These are phyloP conservation scores for Annulohypoxylon moriforme DNA, from an alignment of 495 filamentous ascomycete species.

Conservation along the genomic window DNA sequence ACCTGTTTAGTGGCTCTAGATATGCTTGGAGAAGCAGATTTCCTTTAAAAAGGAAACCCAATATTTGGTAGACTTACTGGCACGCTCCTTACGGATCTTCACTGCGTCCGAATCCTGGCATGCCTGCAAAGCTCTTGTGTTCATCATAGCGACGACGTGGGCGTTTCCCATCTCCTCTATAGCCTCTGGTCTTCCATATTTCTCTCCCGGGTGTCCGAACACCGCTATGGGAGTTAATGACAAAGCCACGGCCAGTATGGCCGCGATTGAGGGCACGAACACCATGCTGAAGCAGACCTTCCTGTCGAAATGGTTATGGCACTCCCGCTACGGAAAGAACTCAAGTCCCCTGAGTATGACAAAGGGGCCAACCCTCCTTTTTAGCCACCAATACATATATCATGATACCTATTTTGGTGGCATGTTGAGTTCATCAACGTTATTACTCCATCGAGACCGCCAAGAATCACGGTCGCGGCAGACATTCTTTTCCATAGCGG, in stretches of 20 bases:
- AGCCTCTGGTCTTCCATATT: constrained; percentile 38
- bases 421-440: constrained; percentile 22
- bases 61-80: constrained; percentile 23
- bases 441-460: constrained; percentile 41
- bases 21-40: background rate
- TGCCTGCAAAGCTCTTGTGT: constrained; percentile 43
- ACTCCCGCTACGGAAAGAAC: constrained; percentile 15
- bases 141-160: constrained; percentile 45
- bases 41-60: background rate
- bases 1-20: background rate
- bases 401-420: constrained; percentile 17
- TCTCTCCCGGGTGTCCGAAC: constrained; percentile 45
- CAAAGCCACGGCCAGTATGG: constrained; percentile 37
- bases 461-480: constrained; percentile 42
- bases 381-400: constrained; percentile 25
- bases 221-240: constrained; percentile 31
- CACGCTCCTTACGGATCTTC: constrained; percentile 46
- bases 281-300: constrained; percentile 37
- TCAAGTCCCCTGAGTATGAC: background rate
- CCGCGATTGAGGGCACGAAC: constrained; percentile 37
- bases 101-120: constrained; percentile 46
- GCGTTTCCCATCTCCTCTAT: constrained; percentile 42
- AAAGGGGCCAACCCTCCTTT: constrained; percentile 26
- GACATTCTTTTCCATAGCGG: constrained; percentile 25
- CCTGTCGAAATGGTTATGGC: constrained; percentile 9